Base-by-base conservation (phyloP, 257 asterid species). In the Penstemon eatonii region DNA sequence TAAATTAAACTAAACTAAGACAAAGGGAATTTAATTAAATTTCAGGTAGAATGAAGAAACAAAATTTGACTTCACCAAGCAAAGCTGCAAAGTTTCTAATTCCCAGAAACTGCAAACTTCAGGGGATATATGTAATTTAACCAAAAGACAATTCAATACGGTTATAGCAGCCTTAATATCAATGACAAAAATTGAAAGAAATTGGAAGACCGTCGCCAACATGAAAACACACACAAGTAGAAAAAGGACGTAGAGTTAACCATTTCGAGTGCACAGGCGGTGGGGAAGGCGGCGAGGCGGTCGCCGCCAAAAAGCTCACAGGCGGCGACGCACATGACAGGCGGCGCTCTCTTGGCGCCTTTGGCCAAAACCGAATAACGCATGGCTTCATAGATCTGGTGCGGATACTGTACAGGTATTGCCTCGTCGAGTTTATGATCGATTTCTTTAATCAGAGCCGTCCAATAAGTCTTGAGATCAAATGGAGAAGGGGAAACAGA, bases 181-280 rank as follows among this genome's bases (percentile, higher is more conserved):
- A 45, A 60, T 13, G 50, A 36, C 63, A 5, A 54, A 41, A 6
- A 42, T 4, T 12, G 50, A 4, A 45, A 45, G 7, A 45, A 7
- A 45, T 25, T 25, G 33, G 33, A 25, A 25, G 33, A 12, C 18
- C 11, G 12, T 49, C 6, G 54, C 19, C 54, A 11, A 10, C 11
- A 9, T 11, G 10, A 8, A 53, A 4, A 4, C 39, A 60, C 62
- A 47, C 9, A 41, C 7, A 51, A 40, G 4, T 1, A 3, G 56
- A 36, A 63, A 3, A 39, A 68, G 42, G 4, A 0, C 13, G 10
- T 5, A 57, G 41, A 33, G 1, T 36, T 13, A 10, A 94, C 99
- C 99, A 91, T 94, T 77, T 94, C 99, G 51, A 94, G 95, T 50
- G 97, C 99, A 73, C 99, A 94, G 75, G 97, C 99, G 49, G 96